Base-by-base conservation (phyloP, 2,329 filamentous ascomycete genomes). In the Orbilia javanica region DNA sequence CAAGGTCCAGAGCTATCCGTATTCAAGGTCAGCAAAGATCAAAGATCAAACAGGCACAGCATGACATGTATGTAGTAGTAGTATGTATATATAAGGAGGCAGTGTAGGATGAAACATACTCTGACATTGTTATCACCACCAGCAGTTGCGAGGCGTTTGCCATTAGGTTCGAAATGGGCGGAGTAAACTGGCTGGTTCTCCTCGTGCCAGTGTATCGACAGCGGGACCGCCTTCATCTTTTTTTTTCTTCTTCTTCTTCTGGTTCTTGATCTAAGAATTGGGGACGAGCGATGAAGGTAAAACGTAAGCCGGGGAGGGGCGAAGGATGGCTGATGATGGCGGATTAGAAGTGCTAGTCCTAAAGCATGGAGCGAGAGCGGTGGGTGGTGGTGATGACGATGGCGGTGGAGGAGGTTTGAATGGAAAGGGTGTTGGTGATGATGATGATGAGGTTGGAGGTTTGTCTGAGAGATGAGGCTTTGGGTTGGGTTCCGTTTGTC, bases 121-220 rank as follows among this genome's bases (percentile, higher is more conserved):
- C 96, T 89, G 82, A 99, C 94, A 86, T 97, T 95, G 84, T 97
- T 97, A 85, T 99, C 96, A 84, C 96, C 96, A 82, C 95, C 96
- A 79, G 92, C 95, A 8, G 96, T 99, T 74, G 96, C 96, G 80
- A 99, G 87, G 82, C 96, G 90, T 84, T 96, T 97, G 80, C 93
- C 94, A 83, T 93, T 89, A 57, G 93, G 93, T 84, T 99, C 95
- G 84, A 98, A 99, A 85, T 98, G 95, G 81, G 94, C 93, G 50
- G 95, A 97, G 86, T 98, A 99, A 84, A 99, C 94, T 75, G 96
- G 96, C 82, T 93, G 90, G 86, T 96, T 97, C 83, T 97, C 93
- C 85, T 97, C 93, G 86, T 99, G 96, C 96, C 96, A 99, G 87
- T 96, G 93, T 86, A 99, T 95, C 84, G 98, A 95, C 82, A 99